Evolutionary conservation across 495 filamentous ascomycete species (phyloP).

Genomic region (Neurospora intermedia): DNA sequence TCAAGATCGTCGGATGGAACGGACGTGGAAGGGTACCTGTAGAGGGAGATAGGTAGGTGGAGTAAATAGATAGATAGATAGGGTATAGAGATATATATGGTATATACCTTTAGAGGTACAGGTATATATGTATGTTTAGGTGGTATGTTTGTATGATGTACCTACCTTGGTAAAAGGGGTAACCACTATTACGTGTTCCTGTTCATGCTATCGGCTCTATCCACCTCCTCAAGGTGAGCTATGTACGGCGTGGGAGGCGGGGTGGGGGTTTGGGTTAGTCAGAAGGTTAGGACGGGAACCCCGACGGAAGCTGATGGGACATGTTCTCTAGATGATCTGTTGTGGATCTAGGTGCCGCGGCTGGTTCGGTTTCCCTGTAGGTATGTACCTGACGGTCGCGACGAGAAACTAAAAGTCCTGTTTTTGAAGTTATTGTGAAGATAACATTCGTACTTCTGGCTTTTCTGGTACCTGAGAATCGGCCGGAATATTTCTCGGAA

Average conservation of each 20-base stretch:
- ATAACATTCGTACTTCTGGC: not conserved
- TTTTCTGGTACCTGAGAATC: not conserved
- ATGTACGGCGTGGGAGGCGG: not conserved
- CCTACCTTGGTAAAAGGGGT: not conserved
- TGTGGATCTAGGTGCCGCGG: not conserved
- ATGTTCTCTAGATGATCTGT: not conserved
- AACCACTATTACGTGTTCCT: not conserved
- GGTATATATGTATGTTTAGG: not conserved
- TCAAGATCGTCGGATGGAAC: not conserved
- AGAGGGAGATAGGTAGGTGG: not conserved
- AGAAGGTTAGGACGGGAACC: not conserved
- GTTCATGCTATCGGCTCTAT: not conserved
- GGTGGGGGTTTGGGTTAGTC: not conserved
- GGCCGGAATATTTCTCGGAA: not conserved
- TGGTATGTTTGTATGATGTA: not conserved
- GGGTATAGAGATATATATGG: not conserved
- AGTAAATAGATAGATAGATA: not conserved
- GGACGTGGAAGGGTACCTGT: not conserved
- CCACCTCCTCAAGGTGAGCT: not conserved
- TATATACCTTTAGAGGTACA: not conserved
- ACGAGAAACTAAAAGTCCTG: not conserved
- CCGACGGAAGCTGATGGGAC: not conserved
- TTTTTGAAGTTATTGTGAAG: not conserved
- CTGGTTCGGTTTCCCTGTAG: not conserved
- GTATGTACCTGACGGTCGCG: not conserved